phyloP scores from a whole-genome alignment of 2,329 filamentous ascomycete species.

The Aureobasidium melanogenum region DNA sequence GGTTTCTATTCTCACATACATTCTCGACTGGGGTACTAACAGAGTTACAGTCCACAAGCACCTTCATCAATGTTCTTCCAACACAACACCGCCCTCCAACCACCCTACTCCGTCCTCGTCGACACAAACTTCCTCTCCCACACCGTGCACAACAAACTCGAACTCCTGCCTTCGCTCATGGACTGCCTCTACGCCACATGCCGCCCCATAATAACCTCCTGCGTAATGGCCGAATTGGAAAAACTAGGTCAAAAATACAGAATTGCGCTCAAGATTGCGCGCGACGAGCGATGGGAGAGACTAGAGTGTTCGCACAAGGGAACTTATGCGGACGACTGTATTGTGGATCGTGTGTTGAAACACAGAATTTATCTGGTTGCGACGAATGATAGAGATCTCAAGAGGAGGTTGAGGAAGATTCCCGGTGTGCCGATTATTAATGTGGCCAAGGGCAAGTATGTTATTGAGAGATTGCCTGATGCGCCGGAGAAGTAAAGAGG shows the following conservation, averaged over 20 bases:
- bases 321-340: conserved; percentile 78
- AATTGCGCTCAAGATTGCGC: conserved; percentile 73
- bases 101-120: conserved; percentile 71
- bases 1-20: too few species aligned
- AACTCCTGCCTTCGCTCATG: conserved; percentile 82
- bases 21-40: background rate
- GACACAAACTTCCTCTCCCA: conserved; percentile 90
- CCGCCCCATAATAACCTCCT: conserved; percentile 77
- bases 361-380: conserved; percentile 39
- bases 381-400: conserved; percentile 66
- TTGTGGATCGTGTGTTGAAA: conserved; percentile 37
- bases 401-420: conserved; percentile 75
- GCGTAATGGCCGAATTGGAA: conserved; percentile 76
- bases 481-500: conserved; percentile 56
- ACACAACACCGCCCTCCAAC: conserved; percentile 76
- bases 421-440: conserved; percentile 69
- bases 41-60: conserved; percentile 15
- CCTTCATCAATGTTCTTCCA: conserved; percentile 67
- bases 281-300: conserved; percentile 81
- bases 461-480: conserved; percentile 84
- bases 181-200: conserved; percentile 89
- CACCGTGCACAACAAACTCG: conserved; percentile 84
- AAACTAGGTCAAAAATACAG: conserved; percentile 85
- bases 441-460: conserved; percentile 82
- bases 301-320: conserved; percentile 87